Evolutionary conservation across 2,329 filamentous ascomycete genomes (phyloP).

Genomic region (Phyllosticta paracitricarpa): DNA sequence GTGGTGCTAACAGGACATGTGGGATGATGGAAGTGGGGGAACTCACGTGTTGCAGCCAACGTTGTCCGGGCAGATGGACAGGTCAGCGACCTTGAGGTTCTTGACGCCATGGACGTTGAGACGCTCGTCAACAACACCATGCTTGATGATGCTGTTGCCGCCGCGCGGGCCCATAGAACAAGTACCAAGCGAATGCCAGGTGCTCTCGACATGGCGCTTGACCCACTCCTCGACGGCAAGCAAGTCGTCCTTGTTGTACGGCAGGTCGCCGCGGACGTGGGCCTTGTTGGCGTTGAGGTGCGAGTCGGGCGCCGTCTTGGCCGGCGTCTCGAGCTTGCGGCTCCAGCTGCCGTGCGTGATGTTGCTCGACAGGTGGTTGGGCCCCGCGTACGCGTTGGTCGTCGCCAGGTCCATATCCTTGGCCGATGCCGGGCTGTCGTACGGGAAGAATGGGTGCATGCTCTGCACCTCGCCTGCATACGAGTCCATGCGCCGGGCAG

Average conservation of each 20-base stretch:
- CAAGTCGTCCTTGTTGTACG: constrained; percentile 56
- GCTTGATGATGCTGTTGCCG: constrained; percentile 71
- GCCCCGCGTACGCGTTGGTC: constrained; percentile 65
- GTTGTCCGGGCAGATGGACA: constrained; percentile 70
- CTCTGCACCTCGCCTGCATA: constrained; percentile 60
- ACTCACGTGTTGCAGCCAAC: constrained; percentile 45
- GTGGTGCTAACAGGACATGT: too few relatives aligned
- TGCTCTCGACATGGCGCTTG: constrained; percentile 60
- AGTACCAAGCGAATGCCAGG: constrained; percentile 59
- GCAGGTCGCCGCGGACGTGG: constrained; percentile 50
- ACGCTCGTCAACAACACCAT: constrained; percentile 67
- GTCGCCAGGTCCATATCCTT: constrained; percentile 65
- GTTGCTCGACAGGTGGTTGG: constrained; percentile 59
- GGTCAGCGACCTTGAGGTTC: constrained; percentile 66
- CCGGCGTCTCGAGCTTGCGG: constrained; percentile 45
- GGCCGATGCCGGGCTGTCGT: constrained; percentile 58
- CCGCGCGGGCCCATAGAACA: constrained; percentile 69
- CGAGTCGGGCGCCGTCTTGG: constrained; percentile 39
- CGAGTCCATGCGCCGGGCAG: constrained; percentile 65
- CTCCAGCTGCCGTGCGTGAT: constrained; percentile 66
- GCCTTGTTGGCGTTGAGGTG: constrained; percentile 56
- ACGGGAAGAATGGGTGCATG: constrained; percentile 63
- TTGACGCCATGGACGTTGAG: constrained; percentile 70
- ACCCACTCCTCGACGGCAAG: constrained; percentile 56
- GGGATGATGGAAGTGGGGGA: neutral